Conservation (phyloP, 2,329 filamentous ascomycete species). For the Penicillium sumatraense region DNA sequence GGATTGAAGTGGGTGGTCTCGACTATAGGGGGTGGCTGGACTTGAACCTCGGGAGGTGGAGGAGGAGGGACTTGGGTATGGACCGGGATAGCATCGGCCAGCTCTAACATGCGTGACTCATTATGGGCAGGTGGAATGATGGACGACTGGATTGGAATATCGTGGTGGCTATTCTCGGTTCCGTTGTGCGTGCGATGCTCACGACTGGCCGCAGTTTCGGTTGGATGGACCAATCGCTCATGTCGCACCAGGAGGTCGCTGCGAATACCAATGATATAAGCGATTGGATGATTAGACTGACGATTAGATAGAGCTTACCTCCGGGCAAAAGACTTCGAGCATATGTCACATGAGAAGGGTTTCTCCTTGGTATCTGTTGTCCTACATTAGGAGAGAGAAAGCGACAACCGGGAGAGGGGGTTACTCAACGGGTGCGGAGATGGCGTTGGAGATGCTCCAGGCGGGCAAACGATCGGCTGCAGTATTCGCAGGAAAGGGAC, state of each 20-base stretch:
- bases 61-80: conserved; percentile 40
- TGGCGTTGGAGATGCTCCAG: conserved; percentile 57
- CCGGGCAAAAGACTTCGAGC: conserved; percentile 54
- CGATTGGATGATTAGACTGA: conserved; percentile 15
- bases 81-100: conserved; percentile 49
- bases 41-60: conserved; percentile 41
- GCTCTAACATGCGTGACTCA: conserved; percentile 51
- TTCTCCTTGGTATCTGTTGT: conserved; percentile 54
- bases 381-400: conserved; percentile 27
- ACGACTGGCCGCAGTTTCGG: conserved; percentile 46
- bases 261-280: conserved; percentile 28
- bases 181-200: conserved; percentile 41
- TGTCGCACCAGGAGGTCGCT: conserved; percentile 56
- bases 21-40: conserved; percentile 44
- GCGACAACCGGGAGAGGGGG: conserved; percentile 27
- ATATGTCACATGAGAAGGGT: conserved; percentile 55
- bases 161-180: conserved; percentile 34
- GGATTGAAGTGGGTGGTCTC: conserved; percentile 54
- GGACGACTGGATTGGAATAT: conserved; percentile 40
- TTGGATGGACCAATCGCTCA: conserved; percentile 54
- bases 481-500: conserved; percentile 54
- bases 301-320: conserved; percentile 35
- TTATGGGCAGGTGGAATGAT: conserved; percentile 43
- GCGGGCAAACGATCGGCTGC: conserved; percentile 53
- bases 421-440: conserved; percentile 55